Conservation (phyloP, 2,329 filamentous ascomycete species). For the Phaeosphaeriaceae sp. region DNA sequence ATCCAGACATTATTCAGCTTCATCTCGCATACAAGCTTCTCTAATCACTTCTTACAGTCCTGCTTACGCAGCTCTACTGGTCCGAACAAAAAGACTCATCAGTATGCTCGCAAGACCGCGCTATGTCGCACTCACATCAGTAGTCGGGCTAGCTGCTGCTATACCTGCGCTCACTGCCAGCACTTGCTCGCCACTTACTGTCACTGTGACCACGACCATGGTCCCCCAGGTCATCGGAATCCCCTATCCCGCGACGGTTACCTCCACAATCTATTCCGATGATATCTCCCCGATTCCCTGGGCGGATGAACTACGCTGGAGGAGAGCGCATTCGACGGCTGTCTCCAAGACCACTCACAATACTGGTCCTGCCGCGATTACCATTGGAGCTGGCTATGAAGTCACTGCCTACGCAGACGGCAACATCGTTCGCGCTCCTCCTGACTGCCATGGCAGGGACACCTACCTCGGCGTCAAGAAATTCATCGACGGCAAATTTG, state of each 20-base stretch:
- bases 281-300: too few relatives aligned
- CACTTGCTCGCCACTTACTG: slow-evolving; percentile 27
- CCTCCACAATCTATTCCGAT: too few relatives aligned
- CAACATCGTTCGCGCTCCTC: slow-evolving; percentile 38
- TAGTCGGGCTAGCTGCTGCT: background rate
- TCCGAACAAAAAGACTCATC: background rate
- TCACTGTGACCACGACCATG: slow-evolving; percentile 25
- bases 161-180: slow-evolving; percentile 19
- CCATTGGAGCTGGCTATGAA: slow-evolving; percentile 21
- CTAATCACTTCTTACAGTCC: too few relatives aligned
- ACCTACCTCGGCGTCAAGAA: slow-evolving; percentile 29
- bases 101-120: background rate
- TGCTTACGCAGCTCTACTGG: too few relatives aligned
- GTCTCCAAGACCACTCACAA: slow-evolving; percentile 18
- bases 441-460: slow-evolving; percentile 35
- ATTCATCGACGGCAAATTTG: slow-evolving; percentile 36
- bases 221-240: too few relatives aligned
- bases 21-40: too few relatives aligned
- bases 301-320: too few relatives aligned
- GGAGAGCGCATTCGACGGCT: slow-evolving; percentile 9
- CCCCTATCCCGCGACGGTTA: too few relatives aligned
- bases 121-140: background rate
- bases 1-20: too few relatives aligned
- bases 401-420: slow-evolving; percentile 5
- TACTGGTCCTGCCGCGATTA: background rate